Percentiles rank a stretch among this genome's conserved stretches.
These are phyloP conservation scores for Fusarium goolgardi DNA, from an alignment of 2,329 filamentous ascomycete genomes.

Conservation along the genomic window DNA sequence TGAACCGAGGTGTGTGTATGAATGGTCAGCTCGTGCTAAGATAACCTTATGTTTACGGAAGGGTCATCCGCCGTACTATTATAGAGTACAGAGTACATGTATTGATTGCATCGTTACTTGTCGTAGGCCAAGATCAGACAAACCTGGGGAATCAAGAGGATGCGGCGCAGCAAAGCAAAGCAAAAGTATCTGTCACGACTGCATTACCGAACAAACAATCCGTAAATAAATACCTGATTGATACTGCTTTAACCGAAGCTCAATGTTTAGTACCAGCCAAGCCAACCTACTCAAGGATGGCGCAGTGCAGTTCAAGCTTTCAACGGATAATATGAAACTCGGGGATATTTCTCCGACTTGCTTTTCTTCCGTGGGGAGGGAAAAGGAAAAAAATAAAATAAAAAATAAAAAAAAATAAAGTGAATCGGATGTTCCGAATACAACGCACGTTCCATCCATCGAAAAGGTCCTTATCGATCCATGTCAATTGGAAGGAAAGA, in stretches of 20 bases:
- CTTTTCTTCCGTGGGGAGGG: constrained; percentile 18
- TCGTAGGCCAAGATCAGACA: constrained; percentile 12
- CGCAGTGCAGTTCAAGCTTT: constrained; percentile 7
- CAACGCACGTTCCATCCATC: constrained; percentile 1
- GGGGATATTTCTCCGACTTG: constrained; percentile 6
- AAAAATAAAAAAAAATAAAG: neutral
- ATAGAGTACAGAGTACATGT: constrained; percentile 16
- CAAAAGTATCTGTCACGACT: neutral
- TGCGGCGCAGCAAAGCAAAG: constrained; percentile 17
- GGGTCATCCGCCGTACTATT: constrained; percentile 1
- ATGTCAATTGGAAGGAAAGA: constrained; percentile 14
- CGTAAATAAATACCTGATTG: neutral
- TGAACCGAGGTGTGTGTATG: constrained; percentile 29
- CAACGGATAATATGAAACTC: constrained; percentile 6
- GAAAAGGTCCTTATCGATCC: constrained; percentile 1
- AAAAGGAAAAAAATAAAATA: neutral
- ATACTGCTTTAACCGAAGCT: neutral
- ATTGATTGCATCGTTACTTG: constrained; percentile 12
- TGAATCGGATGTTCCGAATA: constrained; percentile 19
- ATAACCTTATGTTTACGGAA: constrained; percentile 37
- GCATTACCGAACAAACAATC: constrained; percentile 9
- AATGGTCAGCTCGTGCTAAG: constrained; percentile 34
- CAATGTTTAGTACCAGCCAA: neutral
- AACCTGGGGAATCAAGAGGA: constrained; percentile 21
- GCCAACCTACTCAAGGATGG: neutral